Evolutionary conservation across 805 yeast genomes (phyloP), one percentile per base, ranked within the genome.

Genomic region (Myxozyma sirexii): DNA sequence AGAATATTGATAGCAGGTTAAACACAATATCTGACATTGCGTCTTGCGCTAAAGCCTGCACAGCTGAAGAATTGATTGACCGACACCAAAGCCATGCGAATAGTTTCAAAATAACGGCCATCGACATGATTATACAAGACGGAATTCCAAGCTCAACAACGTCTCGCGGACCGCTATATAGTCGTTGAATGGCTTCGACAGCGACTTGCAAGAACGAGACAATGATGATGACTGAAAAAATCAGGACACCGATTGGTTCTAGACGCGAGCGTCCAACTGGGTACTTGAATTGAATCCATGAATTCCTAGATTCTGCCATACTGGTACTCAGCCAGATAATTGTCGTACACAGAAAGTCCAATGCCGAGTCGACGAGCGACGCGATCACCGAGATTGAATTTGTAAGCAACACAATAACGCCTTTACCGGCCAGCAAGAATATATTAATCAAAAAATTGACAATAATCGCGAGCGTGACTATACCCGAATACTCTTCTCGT

Each of bases 21-120:
- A 88, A 88, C 2, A 87, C 80, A 33, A 88, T 81, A 71, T 88
- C 96, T 0, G 92, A 88, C 72, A 80, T 77, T 0, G 94, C 94
- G 73, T 88, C 96, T 71, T 87, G 93, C 1, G 92, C 89, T 56
- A 88, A 75, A 0, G 96, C 96, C 68, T 84, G 87, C 1, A 88
- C 86, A 0, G 91, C 84, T 17, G 86, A 81, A 15, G 90, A 85
- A 17, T 79, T 74, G 61, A 86, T 80, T 13, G 76, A 73, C 41
- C 80, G 75, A 69, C 93, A 88, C 83, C 88, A 82, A 12, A 81
- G 29, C 79, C 82, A 88, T 67, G 90, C 84, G 1, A 76, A 78
- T 4, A 84, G 65, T 68, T 88, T 88, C 29, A 82, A 76, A 3
- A 81, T 67, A 19, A 88, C 84, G 0, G 96, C 88, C 17, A 80